Evolutionary conservation across 1,139 yeast species (phyloP).

Genomic region (Yamadazyma kanchanaburiensis): DNA sequence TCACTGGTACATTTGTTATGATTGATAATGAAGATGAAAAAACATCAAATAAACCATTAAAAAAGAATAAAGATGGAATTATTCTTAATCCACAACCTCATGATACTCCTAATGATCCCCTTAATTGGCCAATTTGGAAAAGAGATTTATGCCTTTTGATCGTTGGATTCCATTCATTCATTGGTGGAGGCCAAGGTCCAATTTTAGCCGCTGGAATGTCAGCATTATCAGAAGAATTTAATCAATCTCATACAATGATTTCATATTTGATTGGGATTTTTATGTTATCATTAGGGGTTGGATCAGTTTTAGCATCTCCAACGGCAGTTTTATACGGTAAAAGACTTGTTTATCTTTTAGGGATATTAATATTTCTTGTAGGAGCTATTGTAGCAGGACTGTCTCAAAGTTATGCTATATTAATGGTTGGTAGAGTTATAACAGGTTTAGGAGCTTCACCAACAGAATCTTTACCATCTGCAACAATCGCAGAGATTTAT

Average conservation of each 20-base stretch:
- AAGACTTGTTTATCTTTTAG: constrained; percentile 49
- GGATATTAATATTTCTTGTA: constrained; percentile 46
- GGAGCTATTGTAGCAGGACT: constrained; percentile 58
- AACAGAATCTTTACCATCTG: constrained; percentile 58
- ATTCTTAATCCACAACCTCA: constrained; percentile 74
- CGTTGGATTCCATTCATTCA: constrained; percentile 56
- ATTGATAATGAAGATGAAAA: constrained; percentile 20
- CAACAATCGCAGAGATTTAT: constrained; percentile 62
- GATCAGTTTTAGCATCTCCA: constrained; percentile 58
- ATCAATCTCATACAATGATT: constrained; percentile 37
- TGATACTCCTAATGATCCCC: constrained; percentile 71
- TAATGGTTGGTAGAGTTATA: constrained; percentile 56
- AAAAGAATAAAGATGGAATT: constrained; percentile 50
- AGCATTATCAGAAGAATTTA: constrained; percentile 39
- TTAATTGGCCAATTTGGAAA: constrained; percentile 67
- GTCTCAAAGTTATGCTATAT: constrained; percentile 44
- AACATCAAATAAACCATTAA: constrained; percentile 15
- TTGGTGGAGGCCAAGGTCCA: constrained; percentile 65
- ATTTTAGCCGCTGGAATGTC: constrained; percentile 57
- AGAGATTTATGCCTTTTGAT: constrained; percentile 52
- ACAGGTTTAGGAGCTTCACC: constrained; percentile 62
- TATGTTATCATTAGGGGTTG: constrained; percentile 58
- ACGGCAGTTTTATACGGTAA: constrained; percentile 62
- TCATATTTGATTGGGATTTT: constrained; percentile 59
- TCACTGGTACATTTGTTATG: constrained; percentile 48